Base-by-base conservation (phyloP, 768 basidiomycete genomes). In the Leccinum olivaceopallidum region DNA sequence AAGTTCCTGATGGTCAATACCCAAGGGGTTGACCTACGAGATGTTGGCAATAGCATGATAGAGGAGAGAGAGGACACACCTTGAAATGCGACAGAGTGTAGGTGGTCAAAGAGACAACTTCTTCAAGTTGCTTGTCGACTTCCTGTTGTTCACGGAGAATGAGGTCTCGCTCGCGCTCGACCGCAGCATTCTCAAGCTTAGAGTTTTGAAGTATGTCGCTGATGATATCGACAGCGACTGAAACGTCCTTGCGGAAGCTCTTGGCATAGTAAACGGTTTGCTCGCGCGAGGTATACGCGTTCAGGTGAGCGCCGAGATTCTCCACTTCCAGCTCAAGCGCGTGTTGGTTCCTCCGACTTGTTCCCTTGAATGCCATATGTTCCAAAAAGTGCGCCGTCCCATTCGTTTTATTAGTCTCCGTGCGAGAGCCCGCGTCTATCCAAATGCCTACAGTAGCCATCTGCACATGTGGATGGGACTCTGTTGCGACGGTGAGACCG, bases 191-290 rank as follows among this genome's bases (percentile, higher is more conserved):
- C 72, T 99, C 97, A 54, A 98, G 83, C 79, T 95, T 98, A 34
- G 93, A 94, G 78, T 95, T 96, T 75, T 97, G 95, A 49, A 98
- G 84, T 69, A 99, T 98, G 76, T 99, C 97, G 69, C 90, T 90
- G 76, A 99, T 94, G 79, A 99, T 97, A 77, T 98, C 95, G 61
- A 98, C 94, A 44, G 94, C 86, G 53, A 83, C 81, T 13, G 87
- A 83, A 12, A 98, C 92, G 74, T 98, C 97, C 81, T 95, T 91
- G 75, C 90, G 85, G 87, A 99, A 98, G 73, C 91, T 89, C 83
- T 98, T 98, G 70, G 96, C 96, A 72, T 98, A 98, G 82, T 98
- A 99, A 58, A 98, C 95, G 22, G 97, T 99, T 78, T 98, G 96
- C 79, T 99, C 97, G 62, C 97, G 86, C 24, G 95, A 97, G 9